Evolutionary conservation across 2,329 filamentous ascomycete species (phyloP).

Genomic region (Rutstroemia sp.): DNA sequence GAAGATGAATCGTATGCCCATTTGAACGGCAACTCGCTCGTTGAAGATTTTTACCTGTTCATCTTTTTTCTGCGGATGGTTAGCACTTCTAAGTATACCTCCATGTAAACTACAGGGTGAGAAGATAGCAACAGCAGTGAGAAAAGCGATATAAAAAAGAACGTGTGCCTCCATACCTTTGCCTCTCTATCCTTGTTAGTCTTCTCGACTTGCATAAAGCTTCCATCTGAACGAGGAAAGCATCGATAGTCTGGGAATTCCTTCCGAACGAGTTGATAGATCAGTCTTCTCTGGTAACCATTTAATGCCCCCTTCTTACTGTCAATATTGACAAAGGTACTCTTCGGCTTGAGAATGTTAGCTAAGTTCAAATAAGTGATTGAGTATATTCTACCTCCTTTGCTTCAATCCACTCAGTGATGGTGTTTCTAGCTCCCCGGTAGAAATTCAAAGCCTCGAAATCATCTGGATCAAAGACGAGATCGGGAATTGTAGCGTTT

Average conservation of each 20-base stretch:
- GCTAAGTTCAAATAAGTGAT: not conserved
- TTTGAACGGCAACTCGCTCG: conserved; percentile 2
- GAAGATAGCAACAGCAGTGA: not conserved
- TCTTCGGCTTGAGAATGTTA: conserved; percentile 14
- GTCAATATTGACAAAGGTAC: conserved; percentile 39
- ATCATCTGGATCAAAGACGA: conserved; percentile 21
- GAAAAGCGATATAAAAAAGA: not conserved
- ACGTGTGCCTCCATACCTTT: conserved; percentile 14
- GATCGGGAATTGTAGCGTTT: conserved; percentile 19
- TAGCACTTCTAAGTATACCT: not conserved
- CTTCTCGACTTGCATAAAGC: conserved; percentile 28
- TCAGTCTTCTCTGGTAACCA: conserved; percentile 55
- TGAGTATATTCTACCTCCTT: conserved; percentile 14
- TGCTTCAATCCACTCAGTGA: conserved; percentile 21
- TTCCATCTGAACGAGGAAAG: conserved; percentile 20
- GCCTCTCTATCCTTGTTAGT: conserved; percentile 21
- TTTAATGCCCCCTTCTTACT: conserved; percentile 36
- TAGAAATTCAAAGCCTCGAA: conserved; percentile 21
- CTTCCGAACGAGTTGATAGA: conserved; percentile 58
- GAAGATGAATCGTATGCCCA: conserved; percentile 27
- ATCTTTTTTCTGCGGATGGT: not conserved
- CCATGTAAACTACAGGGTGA: not conserved
- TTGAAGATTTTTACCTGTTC: conserved; percentile 2
- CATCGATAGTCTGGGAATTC: conserved; percentile 41
- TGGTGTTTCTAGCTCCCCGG: conserved; percentile 18